These are phyloP conservation scores for Podospora pseudocomata DNA, from an alignment of 495 filamentous ascomycete genomes.

Conservation along the genomic window DNA sequence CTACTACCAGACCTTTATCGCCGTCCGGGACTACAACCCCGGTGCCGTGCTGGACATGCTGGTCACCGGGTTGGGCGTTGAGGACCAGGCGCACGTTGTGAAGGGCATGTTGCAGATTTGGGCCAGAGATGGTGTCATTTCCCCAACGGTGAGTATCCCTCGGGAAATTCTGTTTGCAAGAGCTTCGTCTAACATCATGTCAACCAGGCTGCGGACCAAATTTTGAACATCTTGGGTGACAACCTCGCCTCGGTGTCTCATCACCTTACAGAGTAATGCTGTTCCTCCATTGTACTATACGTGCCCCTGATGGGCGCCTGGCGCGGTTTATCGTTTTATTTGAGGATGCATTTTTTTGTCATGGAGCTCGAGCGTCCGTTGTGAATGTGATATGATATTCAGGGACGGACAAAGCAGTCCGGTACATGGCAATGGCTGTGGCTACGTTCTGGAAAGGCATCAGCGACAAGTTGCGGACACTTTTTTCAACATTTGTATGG, in stretches of 20 bases:
- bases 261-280: not conserved
- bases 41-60: constrained; percentile 84
- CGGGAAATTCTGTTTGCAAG: not conserved
- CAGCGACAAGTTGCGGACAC: too few species aligned
- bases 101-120: constrained; percentile 79
- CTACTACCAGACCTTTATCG: constrained; percentile 98
- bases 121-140: constrained; percentile 65
- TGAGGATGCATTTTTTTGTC: not conserved
- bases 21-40: constrained; percentile 72
- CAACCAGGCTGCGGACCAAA: not conserved
- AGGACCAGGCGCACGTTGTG: constrained; percentile 88
- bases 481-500: not conserved
- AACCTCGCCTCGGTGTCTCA: not conserved
- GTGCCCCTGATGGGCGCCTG: not conserved
- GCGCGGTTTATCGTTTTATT: not conserved
- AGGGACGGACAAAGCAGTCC: not conserved
- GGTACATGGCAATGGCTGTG: too few species aligned
- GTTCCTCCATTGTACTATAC: not conserved
- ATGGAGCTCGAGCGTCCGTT: not conserved
- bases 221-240: not conserved
- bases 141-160: constrained; percentile 17
- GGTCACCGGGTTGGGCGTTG: constrained; percentile 66
- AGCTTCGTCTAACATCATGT: not conserved
- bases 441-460: too few species aligned
- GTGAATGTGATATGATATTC: not conserved